A percentile compares a stretch with the other conserved stretches of the same genome.
Evolutionary conservation across 2,329 filamentous ascomycete genomes (phyloP).

Genomic region (Botrytis pseudocinerea): DNA sequence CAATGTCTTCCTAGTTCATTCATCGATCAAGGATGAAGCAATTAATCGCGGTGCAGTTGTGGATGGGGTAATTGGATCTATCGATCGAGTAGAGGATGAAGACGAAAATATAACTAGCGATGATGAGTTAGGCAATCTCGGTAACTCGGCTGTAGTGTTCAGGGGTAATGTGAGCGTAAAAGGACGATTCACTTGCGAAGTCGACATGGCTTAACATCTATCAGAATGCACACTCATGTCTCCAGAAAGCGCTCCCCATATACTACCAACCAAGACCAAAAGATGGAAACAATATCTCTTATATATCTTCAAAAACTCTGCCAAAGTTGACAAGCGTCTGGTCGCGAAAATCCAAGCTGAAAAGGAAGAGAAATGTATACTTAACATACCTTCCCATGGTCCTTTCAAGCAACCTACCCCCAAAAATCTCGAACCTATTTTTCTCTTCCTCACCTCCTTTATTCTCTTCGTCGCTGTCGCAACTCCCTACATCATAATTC

Average conservation of each 20-base stretch:
- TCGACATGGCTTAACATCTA: neutral
- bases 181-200: neutral
- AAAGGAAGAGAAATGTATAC: neutral
- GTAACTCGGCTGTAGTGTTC: neutral
- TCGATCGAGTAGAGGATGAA: neutral
- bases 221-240: neutral
- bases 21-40: neutral
- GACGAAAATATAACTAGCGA: neutral
- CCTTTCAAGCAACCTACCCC: neutral
- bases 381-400: neutral
- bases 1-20: neutral
- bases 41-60: neutral
- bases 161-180: neutral
- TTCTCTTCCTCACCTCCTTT: neutral
- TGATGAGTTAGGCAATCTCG: constrained; percentile 7
- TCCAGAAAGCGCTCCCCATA: neutral
- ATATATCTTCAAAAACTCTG: neutral
- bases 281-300: neutral
- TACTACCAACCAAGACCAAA: neutral
- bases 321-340: neutral
- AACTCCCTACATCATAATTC: neutral
- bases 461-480: neutral
- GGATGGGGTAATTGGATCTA: neutral
- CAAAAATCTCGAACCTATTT: neutral
- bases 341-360: neutral